Conservation (phyloP, 176 grass and related monocot genomes). For the Secale cereale region DNA sequence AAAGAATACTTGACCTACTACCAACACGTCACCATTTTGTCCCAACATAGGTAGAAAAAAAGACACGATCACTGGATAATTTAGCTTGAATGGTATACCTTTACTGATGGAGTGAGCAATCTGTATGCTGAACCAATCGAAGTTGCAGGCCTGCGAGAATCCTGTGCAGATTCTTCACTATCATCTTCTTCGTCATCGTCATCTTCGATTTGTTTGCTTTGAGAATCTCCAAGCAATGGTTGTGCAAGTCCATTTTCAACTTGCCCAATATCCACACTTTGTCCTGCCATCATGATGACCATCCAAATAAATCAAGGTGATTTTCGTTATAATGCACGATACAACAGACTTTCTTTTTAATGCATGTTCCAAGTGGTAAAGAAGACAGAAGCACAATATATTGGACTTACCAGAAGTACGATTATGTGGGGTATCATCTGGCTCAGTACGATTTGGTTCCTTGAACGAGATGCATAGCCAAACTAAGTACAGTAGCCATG, state of each 20-base stretch:
- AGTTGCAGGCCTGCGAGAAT: conserved; percentile 71
- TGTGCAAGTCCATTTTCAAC: conserved; percentile 80
- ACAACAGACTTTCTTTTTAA: background rate
- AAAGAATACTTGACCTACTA: background rate
- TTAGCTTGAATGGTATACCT: conserved; percentile 46
- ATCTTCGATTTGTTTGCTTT: conserved; percentile 57
- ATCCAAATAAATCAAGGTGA: conserved; percentile 1
- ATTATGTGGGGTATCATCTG: conserved; percentile 34
- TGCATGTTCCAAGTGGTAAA: background rate
- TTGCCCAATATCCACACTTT: conserved; percentile 35
- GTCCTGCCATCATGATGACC: conserved; percentile 42
- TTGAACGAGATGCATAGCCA: conserved; percentile 85
- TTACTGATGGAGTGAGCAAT: conserved; percentile 92
- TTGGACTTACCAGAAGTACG: conserved; percentile 48
- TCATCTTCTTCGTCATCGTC: conserved; percentile 72
- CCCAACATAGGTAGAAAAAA: conserved; percentile 5
- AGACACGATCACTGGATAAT: background rate
- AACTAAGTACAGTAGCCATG: conserved; percentile 83
- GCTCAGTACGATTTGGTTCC: conserved; percentile 65
- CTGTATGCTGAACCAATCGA: conserved; percentile 86
- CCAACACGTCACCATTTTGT: background rate
- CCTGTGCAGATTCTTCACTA: conserved; percentile 64
- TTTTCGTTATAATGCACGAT: background rate
- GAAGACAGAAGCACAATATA: conserved; percentile 18
- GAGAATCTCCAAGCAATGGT: conserved; percentile 54